These are phyloP conservation scores for Apiospora hydei DNA, from an alignment of 2,329 filamentous ascomycete genomes.

Conservation along the genomic window DNA sequence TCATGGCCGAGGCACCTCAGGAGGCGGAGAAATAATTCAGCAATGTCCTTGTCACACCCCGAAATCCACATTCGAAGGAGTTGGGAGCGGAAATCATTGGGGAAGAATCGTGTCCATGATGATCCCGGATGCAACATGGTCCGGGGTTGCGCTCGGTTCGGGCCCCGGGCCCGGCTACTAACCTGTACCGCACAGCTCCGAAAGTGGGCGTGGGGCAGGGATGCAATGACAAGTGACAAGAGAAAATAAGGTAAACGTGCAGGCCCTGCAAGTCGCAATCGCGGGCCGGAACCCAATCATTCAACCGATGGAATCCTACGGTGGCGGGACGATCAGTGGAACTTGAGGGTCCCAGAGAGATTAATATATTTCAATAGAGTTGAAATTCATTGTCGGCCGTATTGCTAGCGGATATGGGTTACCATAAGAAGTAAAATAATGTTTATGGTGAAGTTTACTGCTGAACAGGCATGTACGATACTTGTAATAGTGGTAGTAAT, in stretches of 20 bases:
- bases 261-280: neutral
- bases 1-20: neutral
- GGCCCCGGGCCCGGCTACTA: neutral
- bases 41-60: neutral
- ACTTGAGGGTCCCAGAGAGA: neutral
- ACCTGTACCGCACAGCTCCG: neutral
- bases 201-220: neutral
- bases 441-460: neutral
- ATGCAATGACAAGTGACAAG: neutral
- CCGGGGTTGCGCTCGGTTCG: neutral
- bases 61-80: neutral
- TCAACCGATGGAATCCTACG: neutral
- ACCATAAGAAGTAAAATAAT: neutral
- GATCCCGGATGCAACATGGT: neutral
- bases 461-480: neutral
- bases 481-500: neutral
- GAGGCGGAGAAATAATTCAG: neutral
- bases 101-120: neutral
- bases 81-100: neutral
- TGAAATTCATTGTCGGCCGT: neutral
- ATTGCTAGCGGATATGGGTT: neutral
- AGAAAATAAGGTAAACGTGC: neutral
- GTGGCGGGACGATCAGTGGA: conserved; percentile 3
- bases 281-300: neutral
- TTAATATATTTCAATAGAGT: neutral